phyloP scores from a whole-genome alignment of 1,284 basidiomycete genomes.

The Marasmius oreades region DNA sequence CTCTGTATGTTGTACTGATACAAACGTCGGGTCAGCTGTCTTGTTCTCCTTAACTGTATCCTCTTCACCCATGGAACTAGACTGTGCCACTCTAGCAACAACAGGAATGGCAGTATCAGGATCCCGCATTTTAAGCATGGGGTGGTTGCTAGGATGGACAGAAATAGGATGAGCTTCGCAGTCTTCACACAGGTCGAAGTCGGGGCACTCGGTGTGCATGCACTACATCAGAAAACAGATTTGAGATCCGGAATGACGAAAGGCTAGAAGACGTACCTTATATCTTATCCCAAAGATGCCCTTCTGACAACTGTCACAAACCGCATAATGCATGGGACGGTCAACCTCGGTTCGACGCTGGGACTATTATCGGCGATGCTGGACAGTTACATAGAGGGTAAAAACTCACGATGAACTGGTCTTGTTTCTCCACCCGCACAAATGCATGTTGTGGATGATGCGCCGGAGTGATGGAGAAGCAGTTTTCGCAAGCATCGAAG shows the following conservation, averaged over 20 bases:
- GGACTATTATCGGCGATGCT: too few species aligned
- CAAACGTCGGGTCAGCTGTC: too few species aligned
- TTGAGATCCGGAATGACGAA: neutral
- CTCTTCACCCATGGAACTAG: too few species aligned
- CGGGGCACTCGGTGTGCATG: conserved; percentile 75
- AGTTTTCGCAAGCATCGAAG: conserved; percentile 71
- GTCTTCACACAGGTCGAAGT: conserved; percentile 79
- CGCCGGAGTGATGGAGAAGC: conserved; percentile 65
- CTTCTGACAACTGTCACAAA: conserved; percentile 55
- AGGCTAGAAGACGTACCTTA: conserved; percentile 45
- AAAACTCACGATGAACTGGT: conserved; percentile 59
- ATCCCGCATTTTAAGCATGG: conserved; percentile 75
- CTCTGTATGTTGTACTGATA: too few species aligned
- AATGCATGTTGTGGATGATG: conserved; percentile 82
- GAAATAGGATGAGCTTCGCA: conserved; percentile 82
- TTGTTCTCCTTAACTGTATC: too few species aligned
- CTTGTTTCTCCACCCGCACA: conserved; percentile 56
- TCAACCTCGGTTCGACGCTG: conserved; percentile 21
- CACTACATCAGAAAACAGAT: conserved; percentile 51
- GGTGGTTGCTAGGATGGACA: conserved; percentile 72
- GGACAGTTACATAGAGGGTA: too few species aligned
- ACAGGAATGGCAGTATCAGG: conserved; percentile 49
- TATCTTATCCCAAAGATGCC: conserved; percentile 63
- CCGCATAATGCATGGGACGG: conserved; percentile 40
- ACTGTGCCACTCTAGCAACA: conserved; percentile 34